These are phyloP conservation scores for Colletotrichum liriopes DNA, from an alignment of 2,329 filamentous ascomycete genomes.

Conservation along the genomic window DNA sequence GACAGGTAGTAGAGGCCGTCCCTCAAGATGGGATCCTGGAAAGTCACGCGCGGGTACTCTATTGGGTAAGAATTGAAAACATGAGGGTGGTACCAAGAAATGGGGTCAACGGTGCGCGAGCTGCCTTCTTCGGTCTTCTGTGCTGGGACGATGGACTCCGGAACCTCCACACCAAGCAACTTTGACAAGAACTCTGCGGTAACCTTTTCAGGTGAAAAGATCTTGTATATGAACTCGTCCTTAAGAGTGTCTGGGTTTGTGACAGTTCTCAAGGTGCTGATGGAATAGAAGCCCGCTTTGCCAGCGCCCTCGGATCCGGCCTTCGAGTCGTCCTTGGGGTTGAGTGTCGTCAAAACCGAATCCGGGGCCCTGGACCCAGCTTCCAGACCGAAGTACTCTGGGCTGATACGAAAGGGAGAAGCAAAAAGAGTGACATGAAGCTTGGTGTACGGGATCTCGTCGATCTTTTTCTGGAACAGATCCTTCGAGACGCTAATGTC, in stretches of 20 bases:
- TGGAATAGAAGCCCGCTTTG: constrained; percentile 85
- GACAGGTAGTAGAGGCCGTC: constrained; percentile 79
- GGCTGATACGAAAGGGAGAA: constrained; percentile 80
- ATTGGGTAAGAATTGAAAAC: constrained; percentile 90
- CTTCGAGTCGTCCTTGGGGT: constrained; percentile 67
- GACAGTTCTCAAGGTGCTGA: constrained; percentile 79
- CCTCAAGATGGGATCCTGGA: constrained; percentile 83
- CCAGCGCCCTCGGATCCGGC: constrained; percentile 75
- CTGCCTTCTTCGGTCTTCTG: constrained; percentile 49
- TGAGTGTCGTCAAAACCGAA: constrained; percentile 87
- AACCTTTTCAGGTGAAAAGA: constrained; percentile 72
- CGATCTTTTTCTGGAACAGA: constrained; percentile 79
- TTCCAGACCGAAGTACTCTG: constrained; percentile 79
- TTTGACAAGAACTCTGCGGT: constrained; percentile 68
- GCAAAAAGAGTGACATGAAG: constrained; percentile 93
- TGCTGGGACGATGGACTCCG: constrained; percentile 55
- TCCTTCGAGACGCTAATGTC: constrained; percentile 74
- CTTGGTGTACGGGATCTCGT: constrained; percentile 86
- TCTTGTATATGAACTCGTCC: constrained; percentile 75
- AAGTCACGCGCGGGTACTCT: constrained; percentile 86
- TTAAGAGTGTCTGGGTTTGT: constrained; percentile 71
- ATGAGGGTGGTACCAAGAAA: constrained; percentile 85
- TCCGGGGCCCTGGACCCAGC: constrained; percentile 74
- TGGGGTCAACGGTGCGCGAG: constrained; percentile 54
- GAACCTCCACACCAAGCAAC: constrained; percentile 66